Evolutionary conservation across 148 eudicot species (phyloP), one percentile per base, ranked within the genome.

Genomic region (Salicornia ramosissima): DNA sequence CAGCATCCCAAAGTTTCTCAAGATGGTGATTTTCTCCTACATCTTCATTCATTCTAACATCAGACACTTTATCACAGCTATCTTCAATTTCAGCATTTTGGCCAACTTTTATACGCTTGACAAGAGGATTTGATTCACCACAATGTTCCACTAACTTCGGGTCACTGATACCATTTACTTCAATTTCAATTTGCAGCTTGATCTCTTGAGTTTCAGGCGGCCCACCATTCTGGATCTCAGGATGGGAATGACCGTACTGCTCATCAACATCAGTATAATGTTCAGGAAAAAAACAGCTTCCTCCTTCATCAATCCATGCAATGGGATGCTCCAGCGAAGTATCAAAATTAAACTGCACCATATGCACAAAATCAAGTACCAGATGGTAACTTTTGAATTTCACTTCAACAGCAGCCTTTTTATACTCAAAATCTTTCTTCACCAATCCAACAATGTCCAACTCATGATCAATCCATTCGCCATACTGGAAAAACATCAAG

Each of bases 251-350:
- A 1, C 64, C 74, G 67, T 72, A 39, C 43, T 54, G 72, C 55
- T 82, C 87, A 62, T 75, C 77, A 71, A 47, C 64, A 66, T 80
- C 80, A 57, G 74, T 64, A 74, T 72, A 77, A 31, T 78, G 36
- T 84, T 91, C 96, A 22, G 96, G 99, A 69, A 94, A 88, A 77
- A 87, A 90, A 72, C 97, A 91, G 39, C 74, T 61, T n/a, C 86
- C 99, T 18, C 68, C 79, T 60, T 88, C 93, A 81, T 90, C 99
- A 79, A 94, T 90, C 99, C 99, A 94, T 5, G 97, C 96, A 69
- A 94, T 79, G 58, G 97, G 85, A 69, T 80, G 82, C 74, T 81
- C 83, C 55, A 64, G 36, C 46, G 88, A 90, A 42, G 87, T 82
- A 59, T 74, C 75, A 73, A 89, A 52, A 80, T 94, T 86, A 62